A percentile compares a stretch with the other conserved stretches of the same genome.
These are phyloP conservation scores for Parathielavia hyrcaniae DNA, from an alignment of 495 filamentous ascomycete species.

Conservation along the genomic window DNA sequence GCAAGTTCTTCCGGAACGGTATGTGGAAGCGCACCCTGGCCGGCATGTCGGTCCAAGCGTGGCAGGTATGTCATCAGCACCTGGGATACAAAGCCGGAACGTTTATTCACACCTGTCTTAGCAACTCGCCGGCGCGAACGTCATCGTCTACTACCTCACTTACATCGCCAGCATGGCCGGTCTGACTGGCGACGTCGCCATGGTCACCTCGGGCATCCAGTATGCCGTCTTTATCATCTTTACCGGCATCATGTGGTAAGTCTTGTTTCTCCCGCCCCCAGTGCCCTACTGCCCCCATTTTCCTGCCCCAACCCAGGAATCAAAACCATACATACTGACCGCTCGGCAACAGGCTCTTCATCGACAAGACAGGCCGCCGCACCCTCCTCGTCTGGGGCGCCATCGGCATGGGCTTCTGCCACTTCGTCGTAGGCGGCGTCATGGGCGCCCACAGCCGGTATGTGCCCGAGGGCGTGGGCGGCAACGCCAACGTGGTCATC, in stretches of 20 bases:
- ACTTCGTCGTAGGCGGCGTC: constrained; percentile 60
- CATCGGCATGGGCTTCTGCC: constrained; percentile 62
- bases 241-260: constrained; percentile 51
- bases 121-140: constrained; percentile 63
- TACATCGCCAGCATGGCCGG: constrained; percentile 68
- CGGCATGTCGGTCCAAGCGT: constrained; percentile 58
- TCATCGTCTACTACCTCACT: constrained; percentile 65
- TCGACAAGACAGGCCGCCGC: constrained; percentile 69
- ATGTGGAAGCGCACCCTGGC: constrained; percentile 70
- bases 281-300: too few relatives aligned
- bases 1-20: constrained; percentile 53
- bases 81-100: constrained; percentile 26
- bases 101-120: constrained; percentile 41
- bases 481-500: constrained; percentile 63
- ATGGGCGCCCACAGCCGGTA: constrained; percentile 41
- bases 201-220: constrained; percentile 64
- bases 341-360: constrained; percentile 49
- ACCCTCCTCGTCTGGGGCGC: constrained; percentile 63
- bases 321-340: not conserved
- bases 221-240: constrained; percentile 72
- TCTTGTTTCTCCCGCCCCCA: not conserved
- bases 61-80: constrained; percentile 30
- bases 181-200: constrained; percentile 55
- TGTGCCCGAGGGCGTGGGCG: constrained; percentile 51
- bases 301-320: not conserved